Evolutionary conservation across 768 basidiomycete species (phyloP), one percentile per base, ranked within the genome.

Genomic region (Clavulina sp.): DNA sequence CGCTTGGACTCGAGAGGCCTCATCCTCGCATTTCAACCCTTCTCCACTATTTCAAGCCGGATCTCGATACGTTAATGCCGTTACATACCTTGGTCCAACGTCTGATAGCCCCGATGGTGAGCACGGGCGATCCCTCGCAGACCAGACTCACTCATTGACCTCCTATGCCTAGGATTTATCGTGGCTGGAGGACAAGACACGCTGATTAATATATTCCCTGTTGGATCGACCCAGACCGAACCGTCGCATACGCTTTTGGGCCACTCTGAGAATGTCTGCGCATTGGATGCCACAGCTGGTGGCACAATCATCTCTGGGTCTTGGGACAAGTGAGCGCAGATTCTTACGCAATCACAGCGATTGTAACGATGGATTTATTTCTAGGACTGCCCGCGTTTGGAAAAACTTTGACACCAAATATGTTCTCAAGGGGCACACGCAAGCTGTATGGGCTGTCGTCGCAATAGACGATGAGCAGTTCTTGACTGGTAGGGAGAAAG

Each of bases 341-440:
- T 21, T 46, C 7, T 4, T 48, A 38, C 43, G 31, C 24, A 23
- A 28, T n/a, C 29, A 31, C 49, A 48, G 7, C 29, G 18, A 18
- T 29, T 30, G 49, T 7, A 38, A 4, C 18, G 18, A 16, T 47
- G 47, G 13, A 34, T 32, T 2, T 44, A 41, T 43, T 5, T 31
- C 28, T 60, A 96, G 92, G 62, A 88, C 93, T 1, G 93, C 89
- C 32, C 87, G 88, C 66, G 82, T 99, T 2, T 96, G 91, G 89
- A 79, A 78, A 64, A 71, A 83, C 59, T 89, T 84, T 64, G 64
- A 75, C 53, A 65, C 78, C 50, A 70, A 70, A 5, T 76, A 84
- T 58, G 82, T 83, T 55, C 73, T 99, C 50, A 75, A 77, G 59
- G 87, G 81, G 18, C 93, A 97, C 61, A 70, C 81, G 51, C 85